Conservation (phyloP, 2,329 filamentous ascomycete species). For the Penicillium sp. region DNA sequence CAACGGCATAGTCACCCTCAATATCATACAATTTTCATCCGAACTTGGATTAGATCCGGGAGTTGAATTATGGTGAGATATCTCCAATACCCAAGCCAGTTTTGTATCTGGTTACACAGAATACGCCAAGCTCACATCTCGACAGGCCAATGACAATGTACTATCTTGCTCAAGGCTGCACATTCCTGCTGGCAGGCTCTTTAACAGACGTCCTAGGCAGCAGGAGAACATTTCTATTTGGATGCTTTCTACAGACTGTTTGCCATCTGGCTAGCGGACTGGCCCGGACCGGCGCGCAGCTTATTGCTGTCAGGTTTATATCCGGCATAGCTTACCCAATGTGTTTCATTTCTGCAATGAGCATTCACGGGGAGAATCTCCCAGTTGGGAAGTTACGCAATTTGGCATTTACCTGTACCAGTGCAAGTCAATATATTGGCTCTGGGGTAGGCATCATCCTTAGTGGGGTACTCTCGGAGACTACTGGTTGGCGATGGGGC, state of each 20-base stretch:
- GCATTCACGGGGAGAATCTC: conserved; percentile 24
- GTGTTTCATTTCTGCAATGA: conserved; percentile 10
- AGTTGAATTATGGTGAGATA: conserved; percentile 4
- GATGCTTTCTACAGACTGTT: conserved; percentile 4
- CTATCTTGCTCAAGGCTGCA: conserved; percentile 9
- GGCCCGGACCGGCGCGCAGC: background rate
- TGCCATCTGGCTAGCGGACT: background rate
- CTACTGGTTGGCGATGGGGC: conserved; percentile 49
- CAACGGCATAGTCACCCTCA: background rate
- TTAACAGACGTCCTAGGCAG: conserved; percentile 9
- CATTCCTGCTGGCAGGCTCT: conserved; percentile 11
- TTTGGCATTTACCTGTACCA: conserved; percentile 51
- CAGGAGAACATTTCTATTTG: conserved; percentile 5
- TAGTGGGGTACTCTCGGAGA: conserved; percentile 49
- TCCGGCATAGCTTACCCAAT: conserved; percentile 8
- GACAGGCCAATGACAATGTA: conserved; percentile 6
- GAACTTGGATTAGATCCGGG: background rate
- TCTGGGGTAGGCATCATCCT: conserved; percentile 50
- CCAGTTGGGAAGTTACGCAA: conserved; percentile 47
- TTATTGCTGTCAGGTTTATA: conserved; percentile 8
- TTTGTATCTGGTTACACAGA: background rate
- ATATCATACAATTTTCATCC: background rate
- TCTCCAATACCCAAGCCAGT: no score
- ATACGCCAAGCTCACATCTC: background rate
- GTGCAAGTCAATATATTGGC: conserved; percentile 50